These are phyloP conservation scores for Astrocystis sublimbata DNA, from an alignment of 495 filamentous ascomycete genomes.

Conservation along the genomic window DNA sequence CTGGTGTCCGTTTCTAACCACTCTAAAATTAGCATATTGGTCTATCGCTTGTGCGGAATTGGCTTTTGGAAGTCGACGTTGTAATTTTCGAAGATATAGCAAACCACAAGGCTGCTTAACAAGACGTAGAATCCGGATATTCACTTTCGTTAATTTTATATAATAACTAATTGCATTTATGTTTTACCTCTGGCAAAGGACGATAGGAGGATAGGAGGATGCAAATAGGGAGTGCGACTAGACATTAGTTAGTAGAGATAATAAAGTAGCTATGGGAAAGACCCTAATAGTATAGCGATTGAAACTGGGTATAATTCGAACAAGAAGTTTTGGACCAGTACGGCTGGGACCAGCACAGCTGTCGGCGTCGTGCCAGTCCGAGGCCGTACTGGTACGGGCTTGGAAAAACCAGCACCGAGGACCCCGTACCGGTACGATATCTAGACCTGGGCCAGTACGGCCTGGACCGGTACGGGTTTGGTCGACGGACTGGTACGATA, in stretches of 20 bases:
- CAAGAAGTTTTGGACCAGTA: background rate
- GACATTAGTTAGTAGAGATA: background rate
- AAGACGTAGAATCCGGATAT: background rate
- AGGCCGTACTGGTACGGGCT: constrained; percentile 7
- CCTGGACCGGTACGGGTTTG: constrained; percentile 7
- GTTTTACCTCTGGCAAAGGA: background rate
- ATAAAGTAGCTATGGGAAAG: background rate
- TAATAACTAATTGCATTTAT: background rate
- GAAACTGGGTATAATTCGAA: background rate
- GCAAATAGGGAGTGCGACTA: background rate
- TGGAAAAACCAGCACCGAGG: background rate
- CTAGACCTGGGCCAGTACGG: constrained; percentile 7
- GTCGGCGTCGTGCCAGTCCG: constrained; percentile 2
- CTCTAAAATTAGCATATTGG: background rate
- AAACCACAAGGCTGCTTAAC: background rate
- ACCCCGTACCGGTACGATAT: background rate
- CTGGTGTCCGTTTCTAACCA: background rate
- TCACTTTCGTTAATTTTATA: background rate
- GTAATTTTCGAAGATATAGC: background rate
- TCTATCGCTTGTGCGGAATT: constrained; percentile 4
- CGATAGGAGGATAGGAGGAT: background rate
- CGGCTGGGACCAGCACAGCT: constrained; percentile 1
- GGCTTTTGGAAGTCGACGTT: background rate
- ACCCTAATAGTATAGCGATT: background rate
- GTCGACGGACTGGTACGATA: constrained; percentile 8